phyloP scores from a whole-genome alignment of 2,329 filamentous ascomycete species.

The Aureobasidium uvarum region DNA sequence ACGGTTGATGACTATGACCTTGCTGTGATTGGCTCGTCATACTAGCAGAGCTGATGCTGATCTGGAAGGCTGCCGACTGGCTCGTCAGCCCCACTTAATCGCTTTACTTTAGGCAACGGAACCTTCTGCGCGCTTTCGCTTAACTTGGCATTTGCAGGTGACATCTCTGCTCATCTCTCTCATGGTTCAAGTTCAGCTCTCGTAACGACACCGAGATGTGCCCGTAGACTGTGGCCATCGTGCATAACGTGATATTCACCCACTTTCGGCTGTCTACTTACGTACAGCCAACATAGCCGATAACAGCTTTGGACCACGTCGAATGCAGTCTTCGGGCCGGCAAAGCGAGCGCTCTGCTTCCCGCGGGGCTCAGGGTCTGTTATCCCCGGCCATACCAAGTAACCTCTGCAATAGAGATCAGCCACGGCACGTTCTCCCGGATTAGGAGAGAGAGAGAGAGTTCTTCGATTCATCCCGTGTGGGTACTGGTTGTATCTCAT shows the following conservation, averaged over 20 bases:
- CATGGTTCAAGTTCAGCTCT: background rate
- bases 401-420: background rate
- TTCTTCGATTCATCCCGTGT: background rate
- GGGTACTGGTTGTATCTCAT: background rate
- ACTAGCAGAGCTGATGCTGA: conserved; percentile 1
- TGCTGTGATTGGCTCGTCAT: background rate
- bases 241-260: background rate
- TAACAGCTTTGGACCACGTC: background rate
- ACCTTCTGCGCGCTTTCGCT: conserved; percentile 20
- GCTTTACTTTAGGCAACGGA: conserved; percentile 17
- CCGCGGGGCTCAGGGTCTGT: conserved; percentile 16
- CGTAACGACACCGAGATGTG: conserved; percentile 12
- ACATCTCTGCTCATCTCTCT: background rate
- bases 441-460: background rate
- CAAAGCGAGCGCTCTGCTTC: conserved; percentile 10
- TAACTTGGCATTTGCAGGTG: conserved; percentile 8
- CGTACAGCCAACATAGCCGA: background rate
- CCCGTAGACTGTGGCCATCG: background rate
- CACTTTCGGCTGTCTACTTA: background rate
- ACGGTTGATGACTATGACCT: conserved; percentile 7
- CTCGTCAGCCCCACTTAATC: background rate
- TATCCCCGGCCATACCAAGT: background rate
- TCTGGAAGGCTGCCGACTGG: conserved; percentile 13
- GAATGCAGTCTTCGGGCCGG: background rate
- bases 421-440: background rate